Conservation (phyloP, 495 filamentous ascomycete genomes). For the Mycothermus thermophilus region DNA sequence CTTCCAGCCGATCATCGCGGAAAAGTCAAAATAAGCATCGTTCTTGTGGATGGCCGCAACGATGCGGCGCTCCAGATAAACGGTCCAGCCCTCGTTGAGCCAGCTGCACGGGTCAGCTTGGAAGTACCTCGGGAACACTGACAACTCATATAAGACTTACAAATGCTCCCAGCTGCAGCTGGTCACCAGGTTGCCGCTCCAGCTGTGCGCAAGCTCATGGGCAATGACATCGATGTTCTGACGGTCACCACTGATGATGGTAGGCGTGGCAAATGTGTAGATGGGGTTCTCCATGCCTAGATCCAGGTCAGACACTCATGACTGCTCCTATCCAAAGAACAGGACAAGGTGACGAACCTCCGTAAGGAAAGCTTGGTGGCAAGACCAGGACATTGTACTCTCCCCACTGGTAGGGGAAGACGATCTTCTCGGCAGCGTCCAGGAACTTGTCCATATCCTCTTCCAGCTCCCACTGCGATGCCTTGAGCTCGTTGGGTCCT, state of each 20-base stretch:
- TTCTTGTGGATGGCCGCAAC: constrained; percentile 50
- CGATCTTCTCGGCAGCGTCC: constrained; percentile 71
- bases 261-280: constrained; percentile 86
- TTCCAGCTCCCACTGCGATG: constrained; percentile 81
- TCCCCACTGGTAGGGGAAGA: constrained; percentile 84
- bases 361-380: constrained; percentile 80
- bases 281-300: constrained; percentile 89
- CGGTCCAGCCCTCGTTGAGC: constrained; percentile 95
- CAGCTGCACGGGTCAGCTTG: constrained; percentile 35
- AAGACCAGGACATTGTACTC: constrained; percentile 89
- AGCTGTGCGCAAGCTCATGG: constrained; percentile 82
- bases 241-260: constrained; percentile 79
- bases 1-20: constrained; percentile 75
- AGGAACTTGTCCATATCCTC: constrained; percentile 83
- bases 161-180: constrained; percentile 94
- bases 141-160: constrained; percentile 16
- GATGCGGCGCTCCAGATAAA: constrained; percentile 77
- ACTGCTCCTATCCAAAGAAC: background rate
- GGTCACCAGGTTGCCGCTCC: constrained; percentile 87
- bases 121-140: background rate
- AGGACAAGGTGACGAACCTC: constrained; percentile 19
- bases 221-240: constrained; percentile 95
- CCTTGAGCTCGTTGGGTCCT: constrained; percentile 71
- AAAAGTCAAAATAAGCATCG: constrained; percentile 77
- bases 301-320: constrained; percentile 3